These are phyloP conservation scores for Cyclospora cayetanensis DNA, from an alignment of 169 alveolate species.

Conservation along the genomic window DNA sequence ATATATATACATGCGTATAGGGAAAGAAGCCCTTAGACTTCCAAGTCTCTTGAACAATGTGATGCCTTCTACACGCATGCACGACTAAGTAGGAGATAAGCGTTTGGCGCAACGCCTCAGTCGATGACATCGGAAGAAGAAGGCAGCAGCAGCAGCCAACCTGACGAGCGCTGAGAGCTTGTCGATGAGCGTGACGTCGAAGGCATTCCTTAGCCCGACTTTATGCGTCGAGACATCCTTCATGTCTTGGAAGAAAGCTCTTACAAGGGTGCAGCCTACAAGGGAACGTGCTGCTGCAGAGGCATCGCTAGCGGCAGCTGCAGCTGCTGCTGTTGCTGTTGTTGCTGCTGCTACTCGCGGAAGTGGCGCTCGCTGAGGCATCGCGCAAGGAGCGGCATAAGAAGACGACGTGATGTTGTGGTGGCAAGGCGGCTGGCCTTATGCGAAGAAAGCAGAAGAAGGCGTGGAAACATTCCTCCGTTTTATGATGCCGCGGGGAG, in stretches of 20 bases:
- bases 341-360: constrained; percentile 25
- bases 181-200: constrained; percentile 34
- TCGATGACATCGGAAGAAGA: too few relatives aligned
- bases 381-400: neutral
- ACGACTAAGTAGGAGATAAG: too few relatives aligned
- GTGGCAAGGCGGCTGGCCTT: neutral
- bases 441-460: neutral
- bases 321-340: constrained; percentile 13
- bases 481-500: neutral
- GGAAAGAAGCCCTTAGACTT: neutral
- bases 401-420: neutral
- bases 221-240: neutral
- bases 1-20: neutral
- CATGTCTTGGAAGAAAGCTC: constrained; percentile 46
- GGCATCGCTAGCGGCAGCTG: neutral
- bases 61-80: neutral
- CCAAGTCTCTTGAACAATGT: neutral
- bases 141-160: too few relatives aligned
- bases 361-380: neutral
- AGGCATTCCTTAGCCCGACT: constrained; percentile 2
- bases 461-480: neutral
- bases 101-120: too few relatives aligned
- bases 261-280: constrained; percentile 10
- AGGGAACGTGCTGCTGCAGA: constrained; percentile 1
- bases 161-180: constrained; percentile 8